Base-by-base conservation (phyloP, 805 yeast species). In the Kuraishia borneana region DNA sequence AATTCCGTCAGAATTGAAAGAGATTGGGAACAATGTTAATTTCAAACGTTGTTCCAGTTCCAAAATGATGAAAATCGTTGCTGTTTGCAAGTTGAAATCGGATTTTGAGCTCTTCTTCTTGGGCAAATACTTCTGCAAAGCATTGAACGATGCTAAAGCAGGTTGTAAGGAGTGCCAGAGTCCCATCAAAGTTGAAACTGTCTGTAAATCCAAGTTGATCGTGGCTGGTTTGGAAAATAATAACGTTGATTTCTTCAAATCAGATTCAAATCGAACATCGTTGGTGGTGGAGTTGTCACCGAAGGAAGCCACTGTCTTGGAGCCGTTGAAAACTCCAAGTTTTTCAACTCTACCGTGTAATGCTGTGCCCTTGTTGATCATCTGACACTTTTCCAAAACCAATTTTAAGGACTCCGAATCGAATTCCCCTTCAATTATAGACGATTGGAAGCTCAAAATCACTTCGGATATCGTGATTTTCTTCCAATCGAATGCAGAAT, bases 201-300 rank as follows among this genome's bases (percentile, higher is more conserved):
- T 10, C 1, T 35, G 36, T 6, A 32, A 8, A 21, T 48, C 46
- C 3, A 56, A 10, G 5, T 44, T 32, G 12, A 56, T 5, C 19
- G 30, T 23, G 0, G 68, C 64, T 1, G 56, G 50, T 38, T 73
- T 73, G 0, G 75, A 60, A 16, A 68, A 48, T 2, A 73, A 46
- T 0, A 65, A 20, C 0, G 74, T 67, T 14, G 60, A 48, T 27
- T 65, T 39, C 3, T 32, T n/a, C 1, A 33, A 31, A 8, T 41
- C 48, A 10, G 47, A 44, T 45, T 76, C 82, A 46, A 76, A 70
- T 22, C 77, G 46, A 2, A 76, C 32, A 42, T 76, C 83, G 18
- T 6, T 25, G 3, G 28, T 6, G 1, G 44, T 38, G 12, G 48
- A 30, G 18, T 45, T 40, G n/a, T 49, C 45, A 18, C 46, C 49